Conservation (phyloP, 345 rosid genomes). For the Hibiscus trionum region DNA sequence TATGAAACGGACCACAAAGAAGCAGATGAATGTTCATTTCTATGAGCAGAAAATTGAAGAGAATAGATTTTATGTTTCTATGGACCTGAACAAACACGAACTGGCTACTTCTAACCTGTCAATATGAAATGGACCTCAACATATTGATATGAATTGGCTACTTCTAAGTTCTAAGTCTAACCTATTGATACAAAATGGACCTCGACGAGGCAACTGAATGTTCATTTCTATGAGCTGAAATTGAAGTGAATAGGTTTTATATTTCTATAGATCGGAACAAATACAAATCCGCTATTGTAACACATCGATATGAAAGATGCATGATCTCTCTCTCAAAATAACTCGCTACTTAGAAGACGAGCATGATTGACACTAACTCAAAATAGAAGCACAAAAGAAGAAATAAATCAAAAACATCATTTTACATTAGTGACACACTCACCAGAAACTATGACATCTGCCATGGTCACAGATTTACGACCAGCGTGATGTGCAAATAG, state of each 20-base stretch:
- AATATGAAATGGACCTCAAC: slow-evolving; percentile 34
- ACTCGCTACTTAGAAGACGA: neutral
- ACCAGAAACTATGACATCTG: slow-evolving; percentile 84
- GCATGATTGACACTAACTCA: neutral
- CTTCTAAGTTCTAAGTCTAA: neutral
- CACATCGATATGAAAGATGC: neutral
- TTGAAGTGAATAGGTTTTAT: neutral
- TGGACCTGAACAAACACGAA: slow-evolving; percentile 8
- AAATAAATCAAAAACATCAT: neutral
- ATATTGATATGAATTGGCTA: neutral
- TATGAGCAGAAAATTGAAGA: neutral
- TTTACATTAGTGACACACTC: slow-evolving; percentile 10
- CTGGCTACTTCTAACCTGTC: too few relatives aligned
- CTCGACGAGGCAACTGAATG: neutral
- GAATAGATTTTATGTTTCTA: slow-evolving; percentile 28
- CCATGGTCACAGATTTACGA: slow-evolving; percentile 75
- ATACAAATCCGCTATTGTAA: neutral
- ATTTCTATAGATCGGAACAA: neutral
- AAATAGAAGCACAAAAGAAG: neutral
- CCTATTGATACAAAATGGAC: neutral
- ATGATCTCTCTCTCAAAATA: neutral
- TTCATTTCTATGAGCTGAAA: neutral
- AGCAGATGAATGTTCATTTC: neutral
- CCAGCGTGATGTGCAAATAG: slow-evolving; percentile 86
- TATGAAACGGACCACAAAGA: neutral